These are phyloP conservation scores for Hymenoscyphus occultus DNA, from an alignment of 2,329 filamentous ascomycete species.

Conservation along the genomic window DNA sequence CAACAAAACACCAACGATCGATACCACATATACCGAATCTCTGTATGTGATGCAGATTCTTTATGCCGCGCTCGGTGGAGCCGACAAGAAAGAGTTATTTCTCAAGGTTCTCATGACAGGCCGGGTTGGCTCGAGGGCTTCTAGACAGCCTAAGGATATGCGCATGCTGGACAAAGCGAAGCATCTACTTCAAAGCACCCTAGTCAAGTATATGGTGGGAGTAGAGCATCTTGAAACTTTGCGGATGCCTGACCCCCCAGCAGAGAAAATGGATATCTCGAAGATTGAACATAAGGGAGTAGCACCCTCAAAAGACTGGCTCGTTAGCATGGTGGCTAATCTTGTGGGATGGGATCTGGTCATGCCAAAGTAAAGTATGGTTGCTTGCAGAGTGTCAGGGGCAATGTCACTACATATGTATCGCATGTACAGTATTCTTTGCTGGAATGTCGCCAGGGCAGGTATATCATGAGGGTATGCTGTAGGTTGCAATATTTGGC, in stretches of 20 bases:
- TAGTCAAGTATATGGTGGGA: slow-evolving; percentile 28
- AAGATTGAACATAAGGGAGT: background rate
- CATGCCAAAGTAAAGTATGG: background rate
- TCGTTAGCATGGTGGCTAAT: slow-evolving; percentile 18
- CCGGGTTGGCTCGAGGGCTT: background rate
- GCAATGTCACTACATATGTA: background rate
- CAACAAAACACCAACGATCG: background rate
- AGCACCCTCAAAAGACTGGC: slow-evolving; percentile 18
- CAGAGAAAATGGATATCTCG: slow-evolving; percentile 8
- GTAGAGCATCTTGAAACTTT: slow-evolving; percentile 23
- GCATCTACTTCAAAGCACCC: slow-evolving; percentile 26
- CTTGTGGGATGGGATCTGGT: slow-evolving; percentile 25
- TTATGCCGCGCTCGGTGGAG: slow-evolving; percentile 26
- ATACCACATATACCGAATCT: slow-evolving; percentile 18
- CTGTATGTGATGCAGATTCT: slow-evolving; percentile 30
- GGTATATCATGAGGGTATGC: too few species aligned
- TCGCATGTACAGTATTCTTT: background rate
- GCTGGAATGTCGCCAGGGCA: background rate
- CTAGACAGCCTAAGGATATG: too few species aligned
- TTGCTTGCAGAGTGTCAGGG: background rate
- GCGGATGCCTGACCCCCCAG: slow-evolving; percentile 18
- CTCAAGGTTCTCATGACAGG: slow-evolving; percentile 20
- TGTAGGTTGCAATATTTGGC: too few species aligned
- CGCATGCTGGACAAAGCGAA: slow-evolving; percentile 14
- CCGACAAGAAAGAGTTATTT: slow-evolving; percentile 20